Conservation (phyloP, 2,329 filamentous ascomycete genomes). For the Beauveria sp. region DNA sequence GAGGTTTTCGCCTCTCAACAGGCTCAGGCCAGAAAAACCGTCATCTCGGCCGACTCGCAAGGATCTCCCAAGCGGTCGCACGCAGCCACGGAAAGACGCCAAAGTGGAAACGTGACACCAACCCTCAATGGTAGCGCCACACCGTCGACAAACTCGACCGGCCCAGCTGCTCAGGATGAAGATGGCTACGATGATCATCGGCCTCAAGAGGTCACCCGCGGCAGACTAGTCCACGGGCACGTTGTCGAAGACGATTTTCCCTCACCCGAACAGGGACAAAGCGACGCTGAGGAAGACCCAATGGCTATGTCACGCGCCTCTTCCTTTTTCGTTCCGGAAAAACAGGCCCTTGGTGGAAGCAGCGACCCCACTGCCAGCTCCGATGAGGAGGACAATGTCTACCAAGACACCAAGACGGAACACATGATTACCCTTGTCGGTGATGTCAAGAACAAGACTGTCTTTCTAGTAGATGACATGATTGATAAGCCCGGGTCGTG, state of each 20-base stretch:
- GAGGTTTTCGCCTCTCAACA: constrained; percentile 19
- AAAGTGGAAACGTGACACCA: not conserved
- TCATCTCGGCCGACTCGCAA: constrained; percentile 8
- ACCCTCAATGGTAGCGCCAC: constrained; percentile 2
- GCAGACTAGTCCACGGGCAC: constrained; percentile 84
- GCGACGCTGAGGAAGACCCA: constrained; percentile 62
- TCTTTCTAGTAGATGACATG: constrained; percentile 97
- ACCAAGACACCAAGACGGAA: constrained; percentile 72
- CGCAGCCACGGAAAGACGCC: not conserved
- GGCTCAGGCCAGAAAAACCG: not conserved
- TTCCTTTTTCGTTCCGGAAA: constrained; percentile 64
- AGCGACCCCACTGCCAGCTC: constrained; percentile 75
- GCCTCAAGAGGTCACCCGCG: constrained; percentile 83
- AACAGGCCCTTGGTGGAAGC: constrained; percentile 68
- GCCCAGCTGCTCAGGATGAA: constrained; percentile 26
- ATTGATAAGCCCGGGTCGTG: constrained; percentile 95
- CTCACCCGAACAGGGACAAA: constrained; percentile 67
- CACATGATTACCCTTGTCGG: constrained; percentile 97
- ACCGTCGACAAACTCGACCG: constrained; percentile 16
- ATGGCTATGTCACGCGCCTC: constrained; percentile 78
- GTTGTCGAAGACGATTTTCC: constrained; percentile 91
- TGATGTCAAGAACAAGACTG: constrained; percentile 78
- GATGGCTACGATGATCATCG: constrained; percentile 68
- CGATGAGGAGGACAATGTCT: constrained; percentile 89
- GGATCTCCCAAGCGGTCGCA: constrained; percentile 10